Percentiles rank a stretch among this genome's conserved stretches.
Conservation (phyloP, 2,329 filamentous ascomycete species). For the Plectosphaerella cucumerina region DNA sequence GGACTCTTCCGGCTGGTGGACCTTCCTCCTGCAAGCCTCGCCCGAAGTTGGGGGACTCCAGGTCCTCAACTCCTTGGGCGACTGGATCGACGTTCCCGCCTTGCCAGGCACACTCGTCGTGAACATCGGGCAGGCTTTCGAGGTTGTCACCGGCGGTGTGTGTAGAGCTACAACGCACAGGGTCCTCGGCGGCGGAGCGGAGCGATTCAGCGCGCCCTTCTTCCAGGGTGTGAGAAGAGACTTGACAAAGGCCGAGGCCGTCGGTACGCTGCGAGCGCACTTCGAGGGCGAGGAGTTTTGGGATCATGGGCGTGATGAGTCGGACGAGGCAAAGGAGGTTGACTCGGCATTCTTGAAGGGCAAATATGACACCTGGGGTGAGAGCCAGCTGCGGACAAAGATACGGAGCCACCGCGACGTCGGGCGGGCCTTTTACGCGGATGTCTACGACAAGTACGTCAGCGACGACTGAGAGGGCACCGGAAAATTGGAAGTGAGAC, state of each 20-base stretch:
- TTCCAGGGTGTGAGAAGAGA: constrained; percentile 45
- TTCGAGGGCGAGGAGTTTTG: constrained; percentile 21
- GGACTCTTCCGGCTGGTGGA: constrained; percentile 61
- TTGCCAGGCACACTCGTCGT: constrained; percentile 49
- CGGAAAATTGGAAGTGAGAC: background rate
- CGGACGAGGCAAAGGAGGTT: constrained; percentile 30
- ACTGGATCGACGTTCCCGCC: constrained; percentile 46
- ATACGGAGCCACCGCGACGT: constrained; percentile 46
- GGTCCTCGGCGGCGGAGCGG: constrained; percentile 27
- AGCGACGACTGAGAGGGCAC: constrained; percentile 25
- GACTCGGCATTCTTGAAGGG: constrained; percentile 47
- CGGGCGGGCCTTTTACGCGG: constrained; percentile 39
- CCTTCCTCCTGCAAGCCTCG: constrained; percentile 58
- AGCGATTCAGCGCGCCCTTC: constrained; percentile 39
- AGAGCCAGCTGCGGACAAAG: constrained; percentile 50
- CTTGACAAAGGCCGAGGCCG: constrained; percentile 38
- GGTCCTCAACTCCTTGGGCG: constrained; percentile 40
- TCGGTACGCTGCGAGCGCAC: constrained; percentile 30
- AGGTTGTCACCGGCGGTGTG: constrained; percentile 49
- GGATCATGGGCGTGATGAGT: constrained; percentile 20
- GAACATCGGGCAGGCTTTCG: constrained; percentile 55
- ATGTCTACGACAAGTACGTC: constrained; percentile 44
- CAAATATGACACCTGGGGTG: constrained; percentile 50
- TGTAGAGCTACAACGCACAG: constrained; percentile 49
- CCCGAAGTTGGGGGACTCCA: constrained; percentile 44